Evolutionary conservation across 139 green algal genomes (phyloP), one percentile per base, ranked within the genome.

Genomic region (Deuterostichococcus epilithicus): DNA sequence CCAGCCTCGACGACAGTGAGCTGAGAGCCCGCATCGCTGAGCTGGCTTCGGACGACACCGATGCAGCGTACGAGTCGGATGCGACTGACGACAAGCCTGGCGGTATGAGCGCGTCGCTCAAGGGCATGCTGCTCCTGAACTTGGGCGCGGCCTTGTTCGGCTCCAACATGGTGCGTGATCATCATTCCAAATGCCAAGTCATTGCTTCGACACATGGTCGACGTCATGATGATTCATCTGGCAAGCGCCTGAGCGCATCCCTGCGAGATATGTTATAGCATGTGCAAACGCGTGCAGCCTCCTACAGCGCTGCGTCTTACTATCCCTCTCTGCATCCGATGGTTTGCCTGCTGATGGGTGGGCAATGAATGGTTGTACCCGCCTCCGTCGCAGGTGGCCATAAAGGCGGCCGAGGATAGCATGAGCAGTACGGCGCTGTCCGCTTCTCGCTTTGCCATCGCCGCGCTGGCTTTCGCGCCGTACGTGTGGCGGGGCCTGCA

Each of bases 41-140:
- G 18, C 3, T 63, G 18, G 52, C 52, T 30, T 13, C 52, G 18
- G 52, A 63, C 18, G 52, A 63, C 18, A 63, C 52, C 10, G 3
- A 63, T 23, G 13, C 52, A 28, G 52, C 52, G 52, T n/a, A 20
- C 52, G 52, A 20, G 18, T 13, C 18, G 10, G 52, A 25, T 25
- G 52, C 52, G 5, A 20, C 26, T 63, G 42, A 8, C 8, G 42
- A 52, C 8, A 25, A 63, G 52, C 52, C 52, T 28, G 52, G 10
- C 18, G 63, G 63, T 28, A 35, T 80, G 25, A 32, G 13, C 39
- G 76, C 68, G 1, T 72, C 70, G n/a, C 38, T 82, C 20, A 78
- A 85, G 65, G 81, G 76, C 36, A 73, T 83, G 66, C 67, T 84
- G 30, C 73, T 84, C 32, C 79, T 87, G n/a, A 82, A 85, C 47